Evolutionary conservation across 306 rosid genomes (phyloP), one percentile per base, ranked within the genome.

Genomic region (Prunus davidiana): DNA sequence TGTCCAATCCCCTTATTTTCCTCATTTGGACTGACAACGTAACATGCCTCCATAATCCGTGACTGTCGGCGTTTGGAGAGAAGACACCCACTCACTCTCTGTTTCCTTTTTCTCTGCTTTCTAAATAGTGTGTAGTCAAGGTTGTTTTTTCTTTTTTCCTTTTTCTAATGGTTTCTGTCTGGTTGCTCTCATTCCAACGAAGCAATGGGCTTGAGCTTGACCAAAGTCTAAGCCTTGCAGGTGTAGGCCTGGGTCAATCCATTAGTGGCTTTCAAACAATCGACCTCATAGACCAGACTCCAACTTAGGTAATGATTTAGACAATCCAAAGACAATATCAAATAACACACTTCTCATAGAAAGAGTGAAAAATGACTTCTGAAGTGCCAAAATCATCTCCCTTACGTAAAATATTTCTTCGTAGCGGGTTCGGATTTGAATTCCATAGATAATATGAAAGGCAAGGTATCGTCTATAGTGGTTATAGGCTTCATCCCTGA

Each of bases 31-130:
- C 70, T 57, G 74, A 58, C 81, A 68, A 28, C 60, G 57, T 77
- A 68, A 58, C 75, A 66, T 77, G 81, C 75, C 54, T 77, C 75
- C 69, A 77, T 46, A 77, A 77, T 66, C 80, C 74, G 68, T 76
- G 80, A 76, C 74, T 77, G 80, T 77, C 80, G 68, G 69, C 68
- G 61, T 45, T 43, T 43, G 58, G 13, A 76, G 67, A 38, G 66
- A 60, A 60, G 16, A 12, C 64, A 11, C 19, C 11, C 43, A 3
- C 3, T 61, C 11, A 24, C 41, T 27, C n/a, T 18, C 16, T 52
- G 9, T 15, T 18, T 15, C 18, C 6, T 14, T 38, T 38, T 38
- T 38, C 43, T 49, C 58, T 19, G 3, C 22, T 52, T 38, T 38
- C 20, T 18, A 52, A 18, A 52, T 52, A 52, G 22, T 56, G 62